Evolutionary conservation across 306 rosid genomes (phyloP).

Genomic region (Fragaria iinumae): DNA sequence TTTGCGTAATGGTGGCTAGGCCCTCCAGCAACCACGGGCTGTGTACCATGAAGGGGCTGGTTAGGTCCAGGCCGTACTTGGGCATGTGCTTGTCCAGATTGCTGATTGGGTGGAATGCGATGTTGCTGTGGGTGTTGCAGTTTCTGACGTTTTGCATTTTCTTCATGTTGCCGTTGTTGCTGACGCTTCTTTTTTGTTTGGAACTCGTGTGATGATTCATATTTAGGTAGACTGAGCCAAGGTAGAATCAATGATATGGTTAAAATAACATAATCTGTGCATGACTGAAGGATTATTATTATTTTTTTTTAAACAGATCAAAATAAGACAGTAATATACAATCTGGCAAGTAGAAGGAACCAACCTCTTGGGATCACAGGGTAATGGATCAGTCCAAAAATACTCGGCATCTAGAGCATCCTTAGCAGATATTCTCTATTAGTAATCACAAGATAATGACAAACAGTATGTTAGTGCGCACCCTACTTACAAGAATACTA

Average conservation of each 20-base stretch:
- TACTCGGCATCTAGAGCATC: constrained; percentile 56
- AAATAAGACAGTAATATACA: not conserved
- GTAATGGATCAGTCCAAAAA: constrained; percentile 54
- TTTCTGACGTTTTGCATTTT: constrained; percentile 50
- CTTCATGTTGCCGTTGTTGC: constrained; percentile 51
- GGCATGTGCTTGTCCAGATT: constrained; percentile 51
- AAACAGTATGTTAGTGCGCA: constrained; percentile 4
- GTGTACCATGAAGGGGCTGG: constrained; percentile 43
- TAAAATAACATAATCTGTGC: not conserved
- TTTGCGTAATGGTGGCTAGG: constrained; percentile 47
- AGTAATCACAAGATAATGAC: not conserved
- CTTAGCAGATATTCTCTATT: constrained; percentile 49
- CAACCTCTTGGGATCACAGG: constrained; percentile 55
- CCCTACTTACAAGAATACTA: not conserved
- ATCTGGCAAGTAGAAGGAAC: not conserved
- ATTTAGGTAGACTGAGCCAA: constrained; percentile 43
- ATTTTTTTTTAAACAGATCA: too few relatives aligned
- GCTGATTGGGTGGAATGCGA: constrained; percentile 53
- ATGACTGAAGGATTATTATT: too few relatives aligned
- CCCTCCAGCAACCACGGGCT: constrained; percentile 40
- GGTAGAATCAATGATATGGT: not conserved
- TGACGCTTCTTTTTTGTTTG: constrained; percentile 54
- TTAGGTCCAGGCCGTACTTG: constrained; percentile 50
- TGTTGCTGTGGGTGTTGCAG: constrained; percentile 51
- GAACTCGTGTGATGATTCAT: constrained; percentile 53